These are phyloP conservation scores for Xylariales sp. DNA, from an alignment of 2,329 filamentous ascomycete genomes.

Conservation along the genomic window DNA sequence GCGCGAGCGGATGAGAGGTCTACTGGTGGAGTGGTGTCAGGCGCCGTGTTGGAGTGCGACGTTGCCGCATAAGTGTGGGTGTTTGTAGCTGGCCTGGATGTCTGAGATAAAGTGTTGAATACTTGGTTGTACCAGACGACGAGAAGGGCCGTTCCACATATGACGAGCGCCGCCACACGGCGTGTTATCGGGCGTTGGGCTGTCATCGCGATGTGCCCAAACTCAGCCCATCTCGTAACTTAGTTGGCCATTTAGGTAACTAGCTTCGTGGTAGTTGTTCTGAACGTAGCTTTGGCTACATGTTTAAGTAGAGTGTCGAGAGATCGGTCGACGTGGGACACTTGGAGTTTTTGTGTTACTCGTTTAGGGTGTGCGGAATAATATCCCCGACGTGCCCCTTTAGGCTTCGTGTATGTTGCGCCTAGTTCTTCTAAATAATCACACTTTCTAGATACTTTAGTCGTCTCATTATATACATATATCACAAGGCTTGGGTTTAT, in stretches of 20 bases:
- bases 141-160: constrained; percentile 10
- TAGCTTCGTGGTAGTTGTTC: neutral
- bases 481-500: too few relatives aligned
- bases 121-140: constrained; percentile 30
- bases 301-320: neutral
- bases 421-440: neutral
- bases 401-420: neutral
- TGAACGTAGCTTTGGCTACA: neutral
- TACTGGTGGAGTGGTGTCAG: neutral
- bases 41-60: constrained; percentile 1
- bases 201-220: constrained; percentile 14
- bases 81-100: neutral
- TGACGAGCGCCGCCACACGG: constrained; percentile 12
- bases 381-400: constrained; percentile 30
- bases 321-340: constrained; percentile 1
- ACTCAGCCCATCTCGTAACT: neutral
- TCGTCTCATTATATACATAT: neutral
- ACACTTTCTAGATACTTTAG: neutral
- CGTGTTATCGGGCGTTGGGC: constrained; percentile 19
- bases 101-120: neutral
- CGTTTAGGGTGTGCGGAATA: constrained; percentile 22
- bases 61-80: neutral
- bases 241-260: too few relatives aligned
- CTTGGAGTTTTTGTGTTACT: neutral
- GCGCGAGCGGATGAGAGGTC: constrained; percentile 54